Percentiles rank a stretch among this genome's conserved stretches.
phyloP scores from a whole-genome alignment of 1,284 basidiomycete species.

The Ceraceosorus bombacis region DNA sequence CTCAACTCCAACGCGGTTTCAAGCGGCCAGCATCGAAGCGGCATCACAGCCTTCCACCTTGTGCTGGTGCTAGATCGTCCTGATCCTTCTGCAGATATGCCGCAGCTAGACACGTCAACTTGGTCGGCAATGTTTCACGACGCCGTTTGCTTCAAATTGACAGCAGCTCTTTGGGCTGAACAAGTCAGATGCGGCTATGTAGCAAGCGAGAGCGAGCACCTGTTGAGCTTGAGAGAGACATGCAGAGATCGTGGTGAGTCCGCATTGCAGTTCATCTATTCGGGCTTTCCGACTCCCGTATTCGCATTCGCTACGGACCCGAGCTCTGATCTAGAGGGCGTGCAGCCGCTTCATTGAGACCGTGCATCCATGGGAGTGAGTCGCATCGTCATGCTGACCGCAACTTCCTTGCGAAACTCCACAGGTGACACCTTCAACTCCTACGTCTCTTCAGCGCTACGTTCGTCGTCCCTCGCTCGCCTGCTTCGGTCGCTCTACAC shows the following conservation, averaged over 20 bases:
- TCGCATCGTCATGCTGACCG: conserved; percentile 1
- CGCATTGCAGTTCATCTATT: not conserved
- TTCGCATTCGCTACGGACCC: too few relatives aligned
- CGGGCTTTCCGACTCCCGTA: too few relatives aligned
- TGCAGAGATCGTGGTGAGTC: conserved; percentile 32
- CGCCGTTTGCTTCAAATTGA: conserved; percentile 46
- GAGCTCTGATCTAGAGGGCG: too few relatives aligned
- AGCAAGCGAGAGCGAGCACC: conserved; percentile 25
- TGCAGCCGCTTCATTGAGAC: too few relatives aligned
- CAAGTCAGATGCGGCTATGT: conserved; percentile 33
- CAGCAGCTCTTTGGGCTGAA: conserved; percentile 42
- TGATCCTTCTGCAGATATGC: conserved; percentile 29
- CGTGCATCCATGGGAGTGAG: not conserved
- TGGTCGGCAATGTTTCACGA: conserved; percentile 43
- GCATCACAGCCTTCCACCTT: conserved; percentile 38
- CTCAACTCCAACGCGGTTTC: not conserved
- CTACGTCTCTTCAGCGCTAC: conserved; percentile 27
- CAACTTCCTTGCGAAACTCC: conserved; percentile 12
- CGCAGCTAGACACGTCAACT: conserved; percentile 26
- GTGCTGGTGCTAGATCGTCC: conserved; percentile 44
- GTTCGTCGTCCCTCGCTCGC: conserved; percentile 35
- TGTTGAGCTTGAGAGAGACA: conserved; percentile 32
- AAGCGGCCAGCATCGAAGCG: not conserved
- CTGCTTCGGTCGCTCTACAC: conserved; percentile 28
- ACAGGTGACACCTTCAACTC: conserved; percentile 11